Base-by-base conservation (phyloP, 2,329 filamentous ascomycete species). In the Monilinia aucupariae region DNA sequence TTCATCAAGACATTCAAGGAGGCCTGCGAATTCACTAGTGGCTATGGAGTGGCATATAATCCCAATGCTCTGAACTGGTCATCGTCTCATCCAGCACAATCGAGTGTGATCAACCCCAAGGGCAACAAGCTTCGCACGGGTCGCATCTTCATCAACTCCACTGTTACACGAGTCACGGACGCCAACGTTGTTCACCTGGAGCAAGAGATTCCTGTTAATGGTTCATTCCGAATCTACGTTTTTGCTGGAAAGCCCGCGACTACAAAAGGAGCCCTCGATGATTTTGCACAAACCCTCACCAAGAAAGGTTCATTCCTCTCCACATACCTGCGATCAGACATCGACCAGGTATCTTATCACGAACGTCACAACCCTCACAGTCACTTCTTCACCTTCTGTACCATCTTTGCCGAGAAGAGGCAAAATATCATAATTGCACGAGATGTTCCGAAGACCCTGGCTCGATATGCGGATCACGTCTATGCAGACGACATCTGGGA, bases 1-100 rank as follows among this genome's bases (percentile, higher is more conserved):
- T 96, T 97, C 74, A 85, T 96, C 73, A 88, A 88, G 77, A 91
- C 88, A 0, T 96, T 96, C 81, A 96, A 96, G 75, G 90, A 90
- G 63, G 86, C 86, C 37, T 96, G 92, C 79, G 91, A 94, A 72
- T 96, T 96, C 76, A 96, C 92, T 13, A 92, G 89, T 67, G 92
- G 92, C 64, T 96, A 96, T 74, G 92, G 92, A 65, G 91, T 96
- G 27, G 88, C 86, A 37, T 96, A 96, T 78, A 83, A 87, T 67
- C 81, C 89, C 61, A 97, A 96, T 76, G 77, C 83, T 37, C 81
- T 96, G 76, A 96, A 96, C 78, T 96, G 91, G 90, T 89, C 88
- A 12, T 75, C 84, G 0, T 78, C 79, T 4, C 92, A 96, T 76
- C 80, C 85, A 0, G 90, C 88, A 17, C 81, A 88, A 71, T 90